Evolutionary conservation across 345 rosid species (phyloP), one percentile per base, ranked within the genome.

Genomic region (Microthlaspi erraticum): DNA sequence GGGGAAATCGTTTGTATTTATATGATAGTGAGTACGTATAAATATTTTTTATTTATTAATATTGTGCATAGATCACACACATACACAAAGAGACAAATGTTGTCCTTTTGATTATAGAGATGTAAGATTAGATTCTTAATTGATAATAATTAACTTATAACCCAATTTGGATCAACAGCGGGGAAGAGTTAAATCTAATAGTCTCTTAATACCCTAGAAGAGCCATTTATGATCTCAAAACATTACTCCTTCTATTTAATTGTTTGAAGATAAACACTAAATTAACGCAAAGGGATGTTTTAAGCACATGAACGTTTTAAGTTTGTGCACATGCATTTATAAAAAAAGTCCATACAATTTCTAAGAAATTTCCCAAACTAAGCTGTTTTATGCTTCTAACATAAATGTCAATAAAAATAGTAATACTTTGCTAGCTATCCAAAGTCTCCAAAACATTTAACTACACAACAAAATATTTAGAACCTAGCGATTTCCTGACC

Each of bases 261-360:
- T 41, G 12, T 14, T 62, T 17, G 60, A 69, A 62, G 74, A 75
- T 68, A 39, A 74, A 45, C 53, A 53, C 64, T 17, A 46, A 51
- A 18, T 46, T 60, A 68, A 61, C 45, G 38, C 64, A 69, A 62
- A 62, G 66, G 71, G 74, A 75, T 75, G 79, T 68, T 55, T 68
- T 75, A 68, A 37, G 79, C 74, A 75, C 79, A 75, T 75, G 78
- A 14, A 68, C 10, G 67, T 32, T 73, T 58, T 41, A 66, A 49
- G 58, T 58, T 65, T 5, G 11, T 58, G 68, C 78, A 74, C 68
- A 66, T 74, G 68, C 50, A 52, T 12, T 52, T 52, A 14, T 20
- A 10, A 20, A 65, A 31, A 50, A 48, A 50, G 13, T 50, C 9
- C 23, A 66, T 59, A 48, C 33, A 42, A 11, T 11, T 67, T 66